Conservation (phyloP, 2,329 filamentous ascomycete species). For the Didymella exigua region DNA sequence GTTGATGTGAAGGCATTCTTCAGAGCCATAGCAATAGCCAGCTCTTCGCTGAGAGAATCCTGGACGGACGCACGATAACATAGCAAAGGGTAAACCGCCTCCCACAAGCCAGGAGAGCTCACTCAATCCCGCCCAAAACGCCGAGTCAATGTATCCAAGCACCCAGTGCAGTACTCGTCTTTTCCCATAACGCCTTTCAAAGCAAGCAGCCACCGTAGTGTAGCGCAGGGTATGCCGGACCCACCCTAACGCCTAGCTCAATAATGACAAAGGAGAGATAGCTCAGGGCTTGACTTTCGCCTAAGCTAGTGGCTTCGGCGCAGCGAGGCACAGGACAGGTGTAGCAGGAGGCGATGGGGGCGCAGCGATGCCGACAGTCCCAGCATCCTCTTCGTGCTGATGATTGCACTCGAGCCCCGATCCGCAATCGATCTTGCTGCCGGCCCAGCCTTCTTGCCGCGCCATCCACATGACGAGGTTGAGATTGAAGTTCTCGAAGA, state of each 20-base stretch:
- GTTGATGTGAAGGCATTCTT: neutral
- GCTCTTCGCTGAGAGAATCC: conserved; percentile 1
- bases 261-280: conserved; percentile 9
- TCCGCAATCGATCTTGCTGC: conserved; percentile 17
- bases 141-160: conserved; percentile 3
- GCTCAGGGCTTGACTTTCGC: neutral
- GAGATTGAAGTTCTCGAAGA: conserved; percentile 54
- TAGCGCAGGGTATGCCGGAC: conserved; percentile 9
- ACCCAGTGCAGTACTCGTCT: neutral
- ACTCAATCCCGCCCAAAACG: conserved; percentile 7
- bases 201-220: conserved; percentile 1
- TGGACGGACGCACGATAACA: neutral
- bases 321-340: conserved; percentile 21
- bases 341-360: conserved; percentile 33
- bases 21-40: neutral
- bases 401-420: conserved; percentile 8
- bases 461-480: conserved; percentile 49
- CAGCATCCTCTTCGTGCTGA: conserved; percentile 4
- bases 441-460: conserved; percentile 39
- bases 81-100: neutral
- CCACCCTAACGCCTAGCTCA: neutral
- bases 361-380: conserved; percentile 18
- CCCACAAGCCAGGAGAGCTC: neutral
- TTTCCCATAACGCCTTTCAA: conserved; percentile 12
- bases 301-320: conserved; percentile 21